Percentiles rank a stretch among this genome's conserved stretches.
Evolutionary conservation across 495 filamentous ascomycete species (phyloP).

Genomic region (Aspergillus nidulans): DNA sequence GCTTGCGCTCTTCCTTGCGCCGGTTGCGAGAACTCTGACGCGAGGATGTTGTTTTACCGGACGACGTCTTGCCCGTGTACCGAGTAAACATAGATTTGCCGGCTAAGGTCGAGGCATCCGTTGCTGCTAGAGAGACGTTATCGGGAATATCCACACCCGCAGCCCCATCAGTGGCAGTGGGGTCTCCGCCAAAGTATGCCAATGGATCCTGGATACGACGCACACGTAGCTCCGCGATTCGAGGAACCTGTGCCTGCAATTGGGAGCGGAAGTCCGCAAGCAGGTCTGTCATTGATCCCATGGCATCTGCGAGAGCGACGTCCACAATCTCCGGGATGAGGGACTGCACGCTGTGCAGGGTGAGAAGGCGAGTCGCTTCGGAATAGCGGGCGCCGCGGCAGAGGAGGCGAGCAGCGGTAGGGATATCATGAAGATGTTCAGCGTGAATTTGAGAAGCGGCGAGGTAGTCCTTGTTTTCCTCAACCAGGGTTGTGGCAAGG

Average conservation of each 20-base stretch:
- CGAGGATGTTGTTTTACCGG: constrained; percentile 63
- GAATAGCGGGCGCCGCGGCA: constrained; percentile 83
- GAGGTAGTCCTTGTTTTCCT: constrained; percentile 80
- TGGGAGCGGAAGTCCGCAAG: constrained; percentile 88
- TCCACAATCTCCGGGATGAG: constrained; percentile 62
- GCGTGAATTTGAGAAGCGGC: constrained; percentile 74
- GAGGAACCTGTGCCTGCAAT: constrained; percentile 74
- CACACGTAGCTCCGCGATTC: constrained; percentile 71
- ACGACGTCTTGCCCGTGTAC: constrained; percentile 80
- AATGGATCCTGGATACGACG: constrained; percentile 81
- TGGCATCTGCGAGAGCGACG: constrained; percentile 68
- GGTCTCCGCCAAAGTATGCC: constrained; percentile 69
- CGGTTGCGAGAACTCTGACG: constrained; percentile 80
- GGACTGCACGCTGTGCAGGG: constrained; percentile 41
- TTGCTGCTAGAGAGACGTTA: constrained; percentile 85
- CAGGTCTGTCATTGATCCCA: constrained; percentile 76
- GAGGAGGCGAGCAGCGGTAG: constrained; percentile 60
- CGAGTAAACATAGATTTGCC: constrained; percentile 78
- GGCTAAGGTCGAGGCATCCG: constrained; percentile 69
- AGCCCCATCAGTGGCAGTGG: constrained; percentile 32
- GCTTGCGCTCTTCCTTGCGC: constrained; percentile 86
- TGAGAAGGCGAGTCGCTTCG: constrained; percentile 71
- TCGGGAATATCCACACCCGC: constrained; percentile 71
- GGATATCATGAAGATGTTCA: constrained; percentile 71
- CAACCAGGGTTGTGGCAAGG: constrained; percentile 67